Base-by-base conservation (phyloP, 2,329 filamentous ascomycete genomes). In the Penicillium brevicompactum region DNA sequence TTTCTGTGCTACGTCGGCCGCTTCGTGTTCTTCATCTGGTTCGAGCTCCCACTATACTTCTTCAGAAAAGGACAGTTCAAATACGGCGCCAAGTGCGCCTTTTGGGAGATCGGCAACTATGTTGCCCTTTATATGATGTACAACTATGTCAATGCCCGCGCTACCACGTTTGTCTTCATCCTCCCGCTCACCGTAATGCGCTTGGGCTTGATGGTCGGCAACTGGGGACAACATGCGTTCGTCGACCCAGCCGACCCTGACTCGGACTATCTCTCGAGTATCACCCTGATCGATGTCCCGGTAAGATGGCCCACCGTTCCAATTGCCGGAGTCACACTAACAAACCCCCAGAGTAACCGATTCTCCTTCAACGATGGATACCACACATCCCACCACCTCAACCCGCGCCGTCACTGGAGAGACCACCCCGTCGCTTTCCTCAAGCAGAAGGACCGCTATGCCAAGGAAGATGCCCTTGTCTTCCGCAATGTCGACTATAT, bases 211-310 rank as follows among this genome's bases (percentile, higher is more conserved):
- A 93, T 92, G 90, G 80, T 90, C 7, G 90, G 90, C 1, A 93
- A 93, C 68, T 93, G 89, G 88, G 90, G 88, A 3, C 90, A 93
- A 69, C 90, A 93, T 69, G 89, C 89, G 1, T 87, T 93, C 60
- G 89, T 93, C 6, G 89, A 93, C 64, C 83, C 87, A 18, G 77
- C 84, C 11, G 86, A 91, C 62, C 90, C 90, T 0, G 84, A 90
- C 65, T 92, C 88, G 0, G 89, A 93, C 67, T 92, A 87, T 65
- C 81, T 89, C 34, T 91, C 87, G 0, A 92, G 89, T 70, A 89
- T 92, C 61, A 92, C 90, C 0, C 70, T 93, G 22, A 86, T 93
- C 51, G 90, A 93, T 66, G 88, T 92, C 6, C 80, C 87, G 6
- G 89, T 91, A 80, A 76, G 86, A 76, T n/a, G 21, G 18, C 3